A percentile compares a stretch with the other conserved stretches of the same genome.
Evolutionary conservation across 306 rosid species (phyloP).

Genomic region (Hippophae tibetana): DNA sequence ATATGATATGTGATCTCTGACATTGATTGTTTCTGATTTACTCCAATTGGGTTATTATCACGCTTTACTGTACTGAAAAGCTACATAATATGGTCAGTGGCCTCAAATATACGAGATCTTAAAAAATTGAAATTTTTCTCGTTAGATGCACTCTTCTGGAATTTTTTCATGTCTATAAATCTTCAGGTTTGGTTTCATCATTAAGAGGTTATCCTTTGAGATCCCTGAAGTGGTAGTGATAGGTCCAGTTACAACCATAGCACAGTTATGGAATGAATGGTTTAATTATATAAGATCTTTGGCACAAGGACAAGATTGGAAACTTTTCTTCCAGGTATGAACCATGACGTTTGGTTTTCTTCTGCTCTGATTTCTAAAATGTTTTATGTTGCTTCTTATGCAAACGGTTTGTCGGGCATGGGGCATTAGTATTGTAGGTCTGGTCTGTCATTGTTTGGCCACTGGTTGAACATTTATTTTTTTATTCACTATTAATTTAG

Average conservation of each 20-base stretch:
- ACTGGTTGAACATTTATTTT: too few species aligned
- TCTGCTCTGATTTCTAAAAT: background rate
- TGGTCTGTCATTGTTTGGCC: too few species aligned
- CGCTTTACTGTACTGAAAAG: background rate
- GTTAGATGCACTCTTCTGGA: background rate
- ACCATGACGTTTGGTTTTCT: background rate
- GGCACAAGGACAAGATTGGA: constrained; percentile 67
- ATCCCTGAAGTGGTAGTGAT: constrained; percentile 33
- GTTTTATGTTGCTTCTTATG: too few species aligned
- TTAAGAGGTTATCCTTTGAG: constrained; percentile 41
- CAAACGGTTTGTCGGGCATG: too few species aligned
- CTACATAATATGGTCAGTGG: background rate
- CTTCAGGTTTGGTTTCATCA: constrained; percentile 41
- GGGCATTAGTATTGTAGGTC: too few species aligned
- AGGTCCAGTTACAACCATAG: constrained; percentile 35
- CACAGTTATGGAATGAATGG: constrained; percentile 52
- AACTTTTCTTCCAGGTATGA: constrained; percentile 62
- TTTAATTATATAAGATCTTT: constrained; percentile 31
- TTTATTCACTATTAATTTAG: too few species aligned
- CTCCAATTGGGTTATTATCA: background rate
- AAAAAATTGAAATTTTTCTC: background rate
- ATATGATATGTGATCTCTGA: background rate
- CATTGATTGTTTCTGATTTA: background rate
- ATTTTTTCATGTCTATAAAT: constrained; percentile 8
- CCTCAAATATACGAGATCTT: background rate